phyloP scores from a whole-genome alignment of 1,139 yeast genomes.

The Debaryomycetaceae sp. region DNA sequence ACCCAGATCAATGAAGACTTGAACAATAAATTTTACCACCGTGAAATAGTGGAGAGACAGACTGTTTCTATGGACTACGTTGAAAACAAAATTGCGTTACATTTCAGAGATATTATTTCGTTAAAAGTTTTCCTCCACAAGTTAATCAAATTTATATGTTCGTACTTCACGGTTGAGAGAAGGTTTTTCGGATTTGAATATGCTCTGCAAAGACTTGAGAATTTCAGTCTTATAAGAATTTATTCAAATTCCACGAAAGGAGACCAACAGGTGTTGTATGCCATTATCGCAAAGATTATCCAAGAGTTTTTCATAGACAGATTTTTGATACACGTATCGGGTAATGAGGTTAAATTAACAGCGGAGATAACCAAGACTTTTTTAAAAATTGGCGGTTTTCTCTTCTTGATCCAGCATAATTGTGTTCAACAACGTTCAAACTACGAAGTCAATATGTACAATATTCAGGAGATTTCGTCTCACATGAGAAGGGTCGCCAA shows the following conservation, averaged over 20 bases:
- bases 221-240: conserved; percentile 24
- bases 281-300: conserved; percentile 20
- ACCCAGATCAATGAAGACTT: conserved; percentile 8
- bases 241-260: conserved; percentile 25
- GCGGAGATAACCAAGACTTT: conserved; percentile 11
- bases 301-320: conserved; percentile 10
- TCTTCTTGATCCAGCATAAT: conserved; percentile 3
- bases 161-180: neutral
- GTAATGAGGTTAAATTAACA: neutral
- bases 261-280: conserved; percentile 17
- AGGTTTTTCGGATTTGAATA: neutral
- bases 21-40: conserved; percentile 10
- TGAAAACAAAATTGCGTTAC: neutral
- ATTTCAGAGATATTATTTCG: neutral
- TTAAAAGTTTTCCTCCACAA: conserved; percentile 1
- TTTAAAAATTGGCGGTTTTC: conserved; percentile 8
- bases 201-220: conserved; percentile 17
- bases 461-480: neutral
- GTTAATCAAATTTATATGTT: conserved; percentile 4
- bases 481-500: neutral
- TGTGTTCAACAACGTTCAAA: neutral
- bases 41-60: conserved; percentile 4
- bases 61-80: neutral
- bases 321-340: neutral
- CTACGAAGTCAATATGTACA: conserved; percentile 1